A percentile compares a stretch with the other conserved stretches of the same genome.
phyloP scores from a whole-genome alignment of 2,329 filamentous ascomycete genomes.

The Ramichloridium luteum region DNA sequence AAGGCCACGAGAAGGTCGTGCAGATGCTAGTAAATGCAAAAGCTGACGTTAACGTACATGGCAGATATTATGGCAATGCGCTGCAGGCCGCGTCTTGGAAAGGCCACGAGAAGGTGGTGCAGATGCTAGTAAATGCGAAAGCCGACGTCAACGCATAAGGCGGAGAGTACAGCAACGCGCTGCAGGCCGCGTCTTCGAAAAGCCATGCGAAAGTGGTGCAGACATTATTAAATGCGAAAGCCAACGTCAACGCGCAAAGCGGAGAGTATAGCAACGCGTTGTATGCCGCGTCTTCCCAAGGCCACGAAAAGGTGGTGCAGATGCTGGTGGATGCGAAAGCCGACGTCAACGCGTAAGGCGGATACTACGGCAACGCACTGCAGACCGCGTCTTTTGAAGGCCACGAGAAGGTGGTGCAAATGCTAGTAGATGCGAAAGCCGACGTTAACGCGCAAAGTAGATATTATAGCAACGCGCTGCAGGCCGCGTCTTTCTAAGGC shows the following conservation, averaged over 20 bases:
- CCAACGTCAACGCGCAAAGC: too few species aligned
- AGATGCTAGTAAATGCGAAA: constrained; percentile 7
- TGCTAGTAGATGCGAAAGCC: constrained; percentile 7
- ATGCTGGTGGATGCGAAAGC: too few species aligned
- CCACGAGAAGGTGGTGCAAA: constrained; percentile 9
- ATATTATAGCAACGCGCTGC: constrained; percentile 12
- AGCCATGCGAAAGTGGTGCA: constrained; percentile 1
- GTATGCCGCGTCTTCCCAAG: too few species aligned
- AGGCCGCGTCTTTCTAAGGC: constrained; percentile 10
- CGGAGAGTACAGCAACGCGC: too few species aligned
- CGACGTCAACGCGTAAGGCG: too few species aligned
- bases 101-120: constrained; percentile 8
- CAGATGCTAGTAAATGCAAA: constrained; percentile 9
- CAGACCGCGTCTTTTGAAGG: constrained; percentile 10
- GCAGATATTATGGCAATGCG: constrained; percentile 13
- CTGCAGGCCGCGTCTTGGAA: constrained; percentile 13
- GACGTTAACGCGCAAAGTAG: constrained; percentile 12
- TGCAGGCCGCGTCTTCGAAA: constrained; percentile 7
- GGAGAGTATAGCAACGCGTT: too few species aligned
- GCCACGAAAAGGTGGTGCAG: too few species aligned
- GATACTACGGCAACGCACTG: constrained; percentile 10
- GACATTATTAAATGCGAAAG: constrained; percentile 5
- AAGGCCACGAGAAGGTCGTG: constrained; percentile 10
- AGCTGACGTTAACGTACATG: constrained; percentile 10
- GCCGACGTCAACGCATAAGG: constrained; percentile 10